Conservation (phyloP, 2,329 filamentous ascomycete species). For the Colletotrichum falcatum region DNA sequence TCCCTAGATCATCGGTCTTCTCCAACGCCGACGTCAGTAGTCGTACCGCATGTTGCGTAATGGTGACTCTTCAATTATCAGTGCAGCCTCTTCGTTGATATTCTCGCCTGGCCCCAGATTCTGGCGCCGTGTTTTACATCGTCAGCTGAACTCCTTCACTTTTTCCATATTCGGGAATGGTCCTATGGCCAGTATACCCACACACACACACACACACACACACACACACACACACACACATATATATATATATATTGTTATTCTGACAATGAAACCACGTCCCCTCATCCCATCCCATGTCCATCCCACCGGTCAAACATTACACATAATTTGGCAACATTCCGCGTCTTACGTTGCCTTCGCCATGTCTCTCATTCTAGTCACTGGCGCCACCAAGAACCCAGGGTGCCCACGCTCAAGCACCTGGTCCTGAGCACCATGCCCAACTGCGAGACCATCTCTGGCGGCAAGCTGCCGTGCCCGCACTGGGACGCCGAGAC, state of each 20-base stretch:
- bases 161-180: background rate
- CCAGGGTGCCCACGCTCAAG: slow-evolving; percentile 48
- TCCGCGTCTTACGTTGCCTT: background rate
- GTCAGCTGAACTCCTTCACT: background rate
- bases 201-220: no score
- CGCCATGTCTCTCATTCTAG: background rate
- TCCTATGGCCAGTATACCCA: background rate
- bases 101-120: no score
- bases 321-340: background rate
- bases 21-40: background rate
- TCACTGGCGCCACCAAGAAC: background rate
- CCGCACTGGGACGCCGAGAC: slow-evolving; percentile 59
- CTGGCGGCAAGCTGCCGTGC: slow-evolving; percentile 49
- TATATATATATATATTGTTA: no score
- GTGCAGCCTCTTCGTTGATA: no score
- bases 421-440: slow-evolving; percentile 61
- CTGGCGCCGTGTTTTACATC: no score
- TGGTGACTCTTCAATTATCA: no score
- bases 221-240: no score
- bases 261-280: background rate
- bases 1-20: no score
- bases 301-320: background rate
- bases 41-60: background rate
- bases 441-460: slow-evolving; percentile 50
- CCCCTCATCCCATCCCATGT: background rate